Evolutionary conservation across 192 early-diverging fungal species (phyloP).

Genomic region (Umbelopsis ramanniana): DNA sequence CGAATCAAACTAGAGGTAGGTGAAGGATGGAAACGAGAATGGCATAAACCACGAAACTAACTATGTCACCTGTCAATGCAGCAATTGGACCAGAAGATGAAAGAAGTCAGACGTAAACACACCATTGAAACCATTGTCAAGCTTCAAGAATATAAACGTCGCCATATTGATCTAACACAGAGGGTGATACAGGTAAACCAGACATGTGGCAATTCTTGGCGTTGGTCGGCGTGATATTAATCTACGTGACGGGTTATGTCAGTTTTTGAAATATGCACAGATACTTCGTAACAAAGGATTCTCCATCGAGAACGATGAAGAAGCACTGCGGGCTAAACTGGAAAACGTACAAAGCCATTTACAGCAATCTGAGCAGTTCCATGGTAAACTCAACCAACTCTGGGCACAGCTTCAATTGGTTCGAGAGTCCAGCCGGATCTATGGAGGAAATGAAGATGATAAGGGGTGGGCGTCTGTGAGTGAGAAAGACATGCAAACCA

Average conservation of each 20-base stretch:
- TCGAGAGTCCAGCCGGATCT: constrained; percentile 56
- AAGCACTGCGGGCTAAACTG: constrained; percentile 71
- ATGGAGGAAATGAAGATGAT: constrained; percentile 29
- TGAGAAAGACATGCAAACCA: constrained; percentile 10
- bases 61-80: neutral
- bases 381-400: constrained; percentile 79
- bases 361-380: constrained; percentile 77
- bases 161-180: constrained; percentile 76
- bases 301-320: constrained; percentile 83
- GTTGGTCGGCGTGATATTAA: neutral
- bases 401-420: constrained; percentile 80
- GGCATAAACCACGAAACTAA: neutral
- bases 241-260: neutral
- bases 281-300: constrained; percentile 82
- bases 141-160: constrained; percentile 78
- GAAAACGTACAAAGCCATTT: constrained; percentile 79
- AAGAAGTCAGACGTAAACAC: constrained; percentile 54
- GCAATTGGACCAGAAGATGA: constrained; percentile 31
- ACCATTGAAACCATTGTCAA: constrained; percentile 72
- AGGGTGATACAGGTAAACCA: constrained; percentile 65
- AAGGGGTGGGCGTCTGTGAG: constrained; percentile 26
- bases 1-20: constrained; percentile 68
- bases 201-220: neutral
- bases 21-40: neutral
- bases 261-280: constrained; percentile 90